Percentiles rank a stretch among this genome's conserved stretches.
Evolutionary conservation across 805 yeast genomes (phyloP).

Genomic region (Wickerhamiella kazuoi): DNA sequence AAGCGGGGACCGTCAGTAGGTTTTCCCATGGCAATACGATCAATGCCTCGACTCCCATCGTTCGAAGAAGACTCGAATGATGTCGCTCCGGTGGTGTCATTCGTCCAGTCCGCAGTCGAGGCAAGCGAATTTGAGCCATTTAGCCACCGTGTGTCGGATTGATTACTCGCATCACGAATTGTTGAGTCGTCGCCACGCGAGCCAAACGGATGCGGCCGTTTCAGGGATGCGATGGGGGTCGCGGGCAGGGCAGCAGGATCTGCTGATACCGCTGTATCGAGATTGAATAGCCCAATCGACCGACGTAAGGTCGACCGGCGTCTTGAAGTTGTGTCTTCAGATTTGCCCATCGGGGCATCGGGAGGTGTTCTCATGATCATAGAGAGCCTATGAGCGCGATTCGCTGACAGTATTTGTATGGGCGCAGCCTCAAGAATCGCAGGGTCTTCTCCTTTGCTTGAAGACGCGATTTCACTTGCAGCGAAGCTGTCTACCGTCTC

Average conservation of each 20-base stretch:
- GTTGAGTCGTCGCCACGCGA: conserved; percentile 3
- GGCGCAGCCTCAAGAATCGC: no score
- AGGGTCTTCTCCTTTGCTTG: no score
- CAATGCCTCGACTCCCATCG: neutral
- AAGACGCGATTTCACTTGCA: no score
- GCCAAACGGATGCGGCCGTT: conserved; percentile 16
- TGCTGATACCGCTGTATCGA: conserved; percentile 20
- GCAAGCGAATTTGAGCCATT: conserved; percentile 3
- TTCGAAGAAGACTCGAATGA: neutral
- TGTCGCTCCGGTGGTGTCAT: conserved; percentile 4
- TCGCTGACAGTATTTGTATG: no score
- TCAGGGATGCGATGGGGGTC: conserved; percentile 7
- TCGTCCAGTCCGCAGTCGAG: conserved; percentile 5
- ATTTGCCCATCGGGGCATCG: no score
- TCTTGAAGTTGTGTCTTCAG: no score
- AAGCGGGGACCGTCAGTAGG: no score
- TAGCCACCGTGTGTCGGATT: conserved; percentile 6
- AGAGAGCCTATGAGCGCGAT: no score
- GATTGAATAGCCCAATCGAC: conserved; percentile 25
- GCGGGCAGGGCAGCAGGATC: neutral
- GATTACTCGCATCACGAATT: no score
- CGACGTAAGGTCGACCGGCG: conserved; percentile 19
- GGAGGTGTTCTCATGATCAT: no score
- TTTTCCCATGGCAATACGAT: neutral
- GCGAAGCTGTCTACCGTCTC: no score